Percentiles rank a stretch among this genome's conserved stretches.
phyloP scores from a whole-genome alignment of 306 rosid genomes.

The Chamaecrista fasciculata region DNA sequence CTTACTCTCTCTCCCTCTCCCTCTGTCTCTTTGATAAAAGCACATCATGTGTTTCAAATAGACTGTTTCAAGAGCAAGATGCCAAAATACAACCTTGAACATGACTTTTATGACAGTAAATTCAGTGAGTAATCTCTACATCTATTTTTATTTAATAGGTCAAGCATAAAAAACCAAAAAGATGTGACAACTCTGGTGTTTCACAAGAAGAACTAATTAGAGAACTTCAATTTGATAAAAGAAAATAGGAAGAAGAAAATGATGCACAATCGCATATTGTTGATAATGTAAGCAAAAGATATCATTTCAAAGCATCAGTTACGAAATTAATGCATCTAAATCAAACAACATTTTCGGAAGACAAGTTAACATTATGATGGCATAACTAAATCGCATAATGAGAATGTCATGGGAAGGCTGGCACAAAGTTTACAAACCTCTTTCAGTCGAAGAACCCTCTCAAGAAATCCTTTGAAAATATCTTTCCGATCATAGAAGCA shows the following conservation, averaged over 20 bases:
- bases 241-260: neutral
- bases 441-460: conserved; percentile 83
- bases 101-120: neutral
- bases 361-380: neutral
- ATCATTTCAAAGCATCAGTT: neutral
- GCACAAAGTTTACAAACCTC: conserved; percentile 61
- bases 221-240: neutral
- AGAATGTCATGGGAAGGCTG: conserved; percentile 1
- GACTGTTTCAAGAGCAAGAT: neutral
- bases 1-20: neutral
- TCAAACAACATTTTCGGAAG: neutral
- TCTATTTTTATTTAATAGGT: neutral
- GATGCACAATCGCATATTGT: neutral
- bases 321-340: neutral
- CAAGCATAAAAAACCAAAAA: neutral
- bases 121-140: neutral
- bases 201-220: neutral
- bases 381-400: neutral
- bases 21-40: neutral
- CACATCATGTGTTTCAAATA: neutral
- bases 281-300: neutral
- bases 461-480: conserved; percentile 71
- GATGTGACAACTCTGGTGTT: neutral
- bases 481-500: conserved; percentile 86
- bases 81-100: neutral